phyloP scores from a whole-genome alignment of 129 eudicot species.

The Flaveria sonorensis region DNA sequence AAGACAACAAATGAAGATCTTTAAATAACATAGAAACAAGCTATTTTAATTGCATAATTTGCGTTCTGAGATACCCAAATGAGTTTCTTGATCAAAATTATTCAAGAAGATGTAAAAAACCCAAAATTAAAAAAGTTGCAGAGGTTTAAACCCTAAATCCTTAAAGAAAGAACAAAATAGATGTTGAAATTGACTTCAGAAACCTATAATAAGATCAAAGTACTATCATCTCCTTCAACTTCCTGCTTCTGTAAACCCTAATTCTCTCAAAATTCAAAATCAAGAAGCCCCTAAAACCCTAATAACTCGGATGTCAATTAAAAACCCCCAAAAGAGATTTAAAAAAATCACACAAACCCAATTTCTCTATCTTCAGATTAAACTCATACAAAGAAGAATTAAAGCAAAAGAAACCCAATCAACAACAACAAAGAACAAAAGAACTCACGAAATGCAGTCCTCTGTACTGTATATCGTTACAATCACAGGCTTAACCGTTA shows the following conservation, averaged over 20 bases:
- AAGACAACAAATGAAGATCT: neutral
- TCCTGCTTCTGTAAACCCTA: slow-evolving; percentile 27
- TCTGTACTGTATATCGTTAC: too few relatives aligned
- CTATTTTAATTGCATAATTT: neutral
- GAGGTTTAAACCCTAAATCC: slow-evolving; percentile 19
- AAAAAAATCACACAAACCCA: neutral
- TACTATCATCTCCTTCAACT: too few relatives aligned
- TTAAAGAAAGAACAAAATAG: slow-evolving; percentile 7
- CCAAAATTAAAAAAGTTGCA: neutral
- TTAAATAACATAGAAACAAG: neutral
- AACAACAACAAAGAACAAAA: neutral
- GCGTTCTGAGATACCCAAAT: slow-evolving; percentile 1
- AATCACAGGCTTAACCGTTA: too few relatives aligned
- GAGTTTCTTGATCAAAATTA: neutral
- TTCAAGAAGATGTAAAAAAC: slow-evolving; percentile 7
- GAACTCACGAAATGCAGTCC: neutral
- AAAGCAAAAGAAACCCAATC: neutral
- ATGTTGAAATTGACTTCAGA: too few relatives aligned
- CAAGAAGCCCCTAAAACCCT: slow-evolving; percentile 16
- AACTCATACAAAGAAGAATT: slow-evolving; percentile 1
- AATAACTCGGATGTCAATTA: neutral
- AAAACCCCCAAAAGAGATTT: neutral
- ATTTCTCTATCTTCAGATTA: neutral
- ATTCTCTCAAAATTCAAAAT: neutral
- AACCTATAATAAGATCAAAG: too few relatives aligned